These are phyloP conservation scores for Cornus suecica DNA, from an alignment of 148 eudicot genomes.

Conservation along the genomic window DNA sequence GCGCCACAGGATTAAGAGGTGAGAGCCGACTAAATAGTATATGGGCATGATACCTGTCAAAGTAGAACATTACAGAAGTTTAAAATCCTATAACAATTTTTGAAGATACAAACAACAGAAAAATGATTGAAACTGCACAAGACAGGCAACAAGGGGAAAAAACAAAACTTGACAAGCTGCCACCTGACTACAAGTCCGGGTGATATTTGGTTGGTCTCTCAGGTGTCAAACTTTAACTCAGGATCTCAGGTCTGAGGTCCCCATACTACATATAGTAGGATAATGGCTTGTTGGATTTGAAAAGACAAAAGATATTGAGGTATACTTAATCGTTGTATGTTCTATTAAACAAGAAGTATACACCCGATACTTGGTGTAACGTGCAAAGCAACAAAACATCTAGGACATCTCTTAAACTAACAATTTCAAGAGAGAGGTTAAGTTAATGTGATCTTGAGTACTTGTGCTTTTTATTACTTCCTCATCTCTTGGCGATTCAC, in stretches of 20 bases:
- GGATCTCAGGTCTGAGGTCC: no score
- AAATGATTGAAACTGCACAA: neutral
- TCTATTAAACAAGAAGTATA: constrained; percentile 2
- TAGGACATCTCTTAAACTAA: neutral
- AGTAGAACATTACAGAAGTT: neutral
- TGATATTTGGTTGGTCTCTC: neutral
- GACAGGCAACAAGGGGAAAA: neutral
- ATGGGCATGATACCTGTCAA: constrained; percentile 81
- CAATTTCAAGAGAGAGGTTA: neutral
- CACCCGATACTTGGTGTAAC: neutral
- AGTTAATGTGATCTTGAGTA: neutral
- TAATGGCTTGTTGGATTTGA: no score
- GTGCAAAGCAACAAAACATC: neutral
- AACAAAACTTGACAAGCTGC: neutral
- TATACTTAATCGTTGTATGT: neutral
- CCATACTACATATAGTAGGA: no score
- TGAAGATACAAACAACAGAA: neutral
- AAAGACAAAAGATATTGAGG: no score
- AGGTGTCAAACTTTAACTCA: no score
- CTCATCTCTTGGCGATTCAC: neutral
- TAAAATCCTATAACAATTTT: neutral
- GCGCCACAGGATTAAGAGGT: constrained; percentile 73
- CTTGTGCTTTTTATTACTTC: neutral
- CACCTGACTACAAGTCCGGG: neutral
- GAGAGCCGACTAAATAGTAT: constrained; percentile 77